phyloP scores from a whole-genome alignment of 176 grass and related monocot genomes.

The Aegilops umbellulata region DNA sequence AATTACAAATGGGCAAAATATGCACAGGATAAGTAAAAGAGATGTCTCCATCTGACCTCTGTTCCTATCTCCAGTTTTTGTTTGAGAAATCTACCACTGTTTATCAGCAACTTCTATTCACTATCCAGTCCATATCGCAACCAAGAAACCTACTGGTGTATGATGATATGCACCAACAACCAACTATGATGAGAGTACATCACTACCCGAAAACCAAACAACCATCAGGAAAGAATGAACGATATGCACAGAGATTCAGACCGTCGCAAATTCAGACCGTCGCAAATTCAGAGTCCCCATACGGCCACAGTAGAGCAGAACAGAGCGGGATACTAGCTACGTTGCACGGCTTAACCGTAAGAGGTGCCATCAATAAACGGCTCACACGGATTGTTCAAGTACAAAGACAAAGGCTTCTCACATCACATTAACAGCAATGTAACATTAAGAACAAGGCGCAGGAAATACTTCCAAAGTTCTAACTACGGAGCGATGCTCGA shows the following conservation, averaged over 20 bases:
- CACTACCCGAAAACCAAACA: not conserved
- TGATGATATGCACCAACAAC: not conserved
- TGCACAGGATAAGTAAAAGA: not conserved
- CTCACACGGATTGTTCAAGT: slow-evolving; percentile 22
- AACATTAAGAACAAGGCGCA: slow-evolving; percentile 7
- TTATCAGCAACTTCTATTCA: too few relatives aligned
- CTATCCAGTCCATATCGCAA: too few relatives aligned
- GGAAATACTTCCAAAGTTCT: slow-evolving; percentile 52
- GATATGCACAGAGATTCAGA: not conserved
- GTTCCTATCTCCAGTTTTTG: not conserved
- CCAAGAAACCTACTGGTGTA: too few relatives aligned
- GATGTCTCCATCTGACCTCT: not conserved
- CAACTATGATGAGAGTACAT: not conserved
- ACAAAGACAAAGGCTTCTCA: slow-evolving; percentile 16
- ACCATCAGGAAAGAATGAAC: not conserved
- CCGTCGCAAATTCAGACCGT: not conserved
- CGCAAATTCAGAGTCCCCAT: not conserved
- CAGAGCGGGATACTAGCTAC: not conserved
- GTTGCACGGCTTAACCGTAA: not conserved
- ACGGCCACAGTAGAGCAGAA: not conserved
- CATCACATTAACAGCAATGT: not conserved
- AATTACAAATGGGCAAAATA: not conserved
- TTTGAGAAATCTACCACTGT: not conserved
- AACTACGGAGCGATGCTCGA: slow-evolving; percentile 66
- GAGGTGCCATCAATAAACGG: not conserved